phyloP scores from a whole-genome alignment of 2,329 filamentous ascomycete genomes.

The Trichophyton mentagrophytes region DNA sequence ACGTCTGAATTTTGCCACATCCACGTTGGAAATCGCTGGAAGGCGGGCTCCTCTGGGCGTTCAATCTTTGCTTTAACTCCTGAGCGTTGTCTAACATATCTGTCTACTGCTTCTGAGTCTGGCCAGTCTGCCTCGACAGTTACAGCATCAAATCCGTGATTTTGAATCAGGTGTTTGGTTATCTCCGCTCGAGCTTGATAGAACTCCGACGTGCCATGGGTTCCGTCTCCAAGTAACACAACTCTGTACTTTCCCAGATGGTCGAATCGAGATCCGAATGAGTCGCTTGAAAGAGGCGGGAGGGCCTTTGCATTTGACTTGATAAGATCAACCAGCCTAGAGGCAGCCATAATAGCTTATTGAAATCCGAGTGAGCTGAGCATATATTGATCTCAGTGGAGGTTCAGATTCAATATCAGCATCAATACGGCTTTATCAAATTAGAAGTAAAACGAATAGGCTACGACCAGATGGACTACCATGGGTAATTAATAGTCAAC shows the following conservation, averaged over 20 bases:
- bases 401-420: too few species aligned
- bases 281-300: slow-evolving; percentile 23
- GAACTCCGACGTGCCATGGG: slow-evolving; percentile 45
- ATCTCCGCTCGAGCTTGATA: slow-evolving; percentile 41
- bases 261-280: slow-evolving; percentile 33
- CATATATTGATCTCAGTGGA: too few species aligned
- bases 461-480: not conserved
- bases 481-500: not conserved
- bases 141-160: slow-evolving; percentile 41
- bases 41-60: slow-evolving; percentile 26
- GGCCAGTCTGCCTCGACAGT: slow-evolving; percentile 44
- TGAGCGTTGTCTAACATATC: slow-evolving; percentile 38
- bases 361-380: not conserved
- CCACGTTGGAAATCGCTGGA: slow-evolving; percentile 42
- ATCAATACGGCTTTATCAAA: too few species aligned
- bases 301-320: slow-evolving; percentile 26
- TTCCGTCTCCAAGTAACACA: slow-evolving; percentile 36
- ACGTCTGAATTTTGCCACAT: slow-evolving; percentile 46
- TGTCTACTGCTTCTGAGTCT: slow-evolving; percentile 40
- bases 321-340: slow-evolving; percentile 24
- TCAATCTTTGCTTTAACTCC: slow-evolving; percentile 24
- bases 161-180: slow-evolving; percentile 37
- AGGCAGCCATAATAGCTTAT: slow-evolving; percentile 11
- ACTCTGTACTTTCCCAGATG: slow-evolving; percentile 28
- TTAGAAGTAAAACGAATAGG: not conserved